Conservation (phyloP, 78 protist genomes). For the Cavenderia fasciculata region DNA sequence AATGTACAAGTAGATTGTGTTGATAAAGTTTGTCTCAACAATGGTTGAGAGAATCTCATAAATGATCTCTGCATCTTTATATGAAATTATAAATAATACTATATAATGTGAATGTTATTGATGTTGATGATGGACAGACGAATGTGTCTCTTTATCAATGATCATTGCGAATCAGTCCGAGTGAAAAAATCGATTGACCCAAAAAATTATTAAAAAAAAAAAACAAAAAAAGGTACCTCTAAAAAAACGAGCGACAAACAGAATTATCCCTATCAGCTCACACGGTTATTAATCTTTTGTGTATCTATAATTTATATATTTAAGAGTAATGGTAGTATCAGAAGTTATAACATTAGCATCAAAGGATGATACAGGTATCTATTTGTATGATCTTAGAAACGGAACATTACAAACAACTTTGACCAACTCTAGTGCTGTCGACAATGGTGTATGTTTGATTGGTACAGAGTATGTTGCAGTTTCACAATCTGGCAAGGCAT, state of each 20-base stretch:
- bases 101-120: neutral
- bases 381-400: slow-evolving; percentile 52
- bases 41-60: neutral
- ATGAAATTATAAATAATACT: neutral
- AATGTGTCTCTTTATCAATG: neutral
- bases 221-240: neutral
- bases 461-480: slow-evolving; percentile 67
- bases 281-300: neutral
- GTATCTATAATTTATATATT: neutral
- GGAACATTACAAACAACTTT: slow-evolving; percentile 54
- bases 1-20: too few species aligned
- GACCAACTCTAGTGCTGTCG: neutral
- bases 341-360: slow-evolving; percentile 36
- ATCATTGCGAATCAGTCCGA: neutral
- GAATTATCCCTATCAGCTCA: too few species aligned
- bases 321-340: neutral
- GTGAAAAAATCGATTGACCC: too few species aligned
- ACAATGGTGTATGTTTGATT: slow-evolving; percentile 31
- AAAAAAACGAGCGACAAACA: neutral
- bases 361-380: slow-evolving; percentile 47
- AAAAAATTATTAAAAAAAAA: neutral
- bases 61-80: slow-evolving; percentile 34
- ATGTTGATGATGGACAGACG: neutral
- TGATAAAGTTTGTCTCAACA: neutral
- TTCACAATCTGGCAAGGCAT: slow-evolving; percentile 34